Base-by-base conservation (phyloP, 2,329 filamentous ascomycete genomes). In the Biscogniauxia sp. region DNA sequence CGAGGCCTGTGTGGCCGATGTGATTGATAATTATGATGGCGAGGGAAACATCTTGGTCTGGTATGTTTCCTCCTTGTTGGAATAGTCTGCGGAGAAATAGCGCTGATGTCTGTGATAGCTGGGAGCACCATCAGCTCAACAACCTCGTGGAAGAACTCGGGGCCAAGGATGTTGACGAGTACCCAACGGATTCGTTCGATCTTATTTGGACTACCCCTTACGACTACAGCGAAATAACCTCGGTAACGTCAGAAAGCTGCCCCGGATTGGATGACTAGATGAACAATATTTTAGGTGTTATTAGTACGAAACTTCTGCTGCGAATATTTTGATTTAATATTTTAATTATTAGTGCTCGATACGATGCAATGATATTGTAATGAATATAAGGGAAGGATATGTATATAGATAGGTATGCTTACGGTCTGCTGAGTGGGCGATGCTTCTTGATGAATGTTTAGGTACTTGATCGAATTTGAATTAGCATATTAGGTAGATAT, bases 41-140 rank as follows among this genome's bases (percentile, higher is more conserved):
- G 60, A 70, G 0, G 83, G 83, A 1, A 88, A 88, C 64, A 82
- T 88, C 53, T 71, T 88, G 52, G 82, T 88, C 60, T 86, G 78
- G 78, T 79, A 65, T 56, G 74, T 56, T 17, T 23, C 23, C 5
- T 23, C 23, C 23, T 37, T 2, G 32, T 37, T 15, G 13, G 32
- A 37, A 45, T 45, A 3, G 11, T 45, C 11, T 25, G 5, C 9
- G 17, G 20, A 26, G 26, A 9, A 26, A 19, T 2, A 19, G 52
- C 5, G 15, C 52, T 20, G 6, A 54, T 11, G 1, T 19, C 15
- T 5, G 2, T 54, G 4, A 19, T 13, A 26, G 20, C 20, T 54
- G 28, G 28, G 53, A 55, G 26, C 25, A 55, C 11, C 11, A 20
- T 37, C 11, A 41, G 32, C 53, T 55, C 13, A 45, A 45, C 5